Evolutionary conservation across 2,329 filamentous ascomycete genomes (phyloP).

Genomic region (Fusarium sp.): DNA sequence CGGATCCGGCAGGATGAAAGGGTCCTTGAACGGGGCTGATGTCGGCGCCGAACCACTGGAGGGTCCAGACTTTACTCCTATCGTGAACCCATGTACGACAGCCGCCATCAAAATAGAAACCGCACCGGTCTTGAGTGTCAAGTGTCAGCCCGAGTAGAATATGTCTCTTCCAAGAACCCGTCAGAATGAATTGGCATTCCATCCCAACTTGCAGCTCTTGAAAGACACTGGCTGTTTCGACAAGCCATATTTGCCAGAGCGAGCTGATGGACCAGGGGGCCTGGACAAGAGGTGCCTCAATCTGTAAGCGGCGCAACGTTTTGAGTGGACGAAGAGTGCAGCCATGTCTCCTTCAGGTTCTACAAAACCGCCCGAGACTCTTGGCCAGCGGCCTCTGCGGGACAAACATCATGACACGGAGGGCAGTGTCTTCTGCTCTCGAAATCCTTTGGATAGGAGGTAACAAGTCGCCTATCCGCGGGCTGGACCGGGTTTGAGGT

Average conservation of each 20-base stretch:
- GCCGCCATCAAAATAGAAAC: slow-evolving; percentile 16
- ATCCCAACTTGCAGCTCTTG: slow-evolving; percentile 1
- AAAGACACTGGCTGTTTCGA: slow-evolving; percentile 8
- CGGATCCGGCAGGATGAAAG: slow-evolving; percentile 30
- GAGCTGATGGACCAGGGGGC: slow-evolving; percentile 6
- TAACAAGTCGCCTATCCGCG: slow-evolving; percentile 11
- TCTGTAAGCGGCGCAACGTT: slow-evolving; percentile 18
- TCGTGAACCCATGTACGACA: slow-evolving; percentile 3
- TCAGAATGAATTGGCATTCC: slow-evolving; percentile 9
- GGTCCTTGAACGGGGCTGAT: slow-evolving; percentile 34
- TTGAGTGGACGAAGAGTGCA: slow-evolving; percentile 31
- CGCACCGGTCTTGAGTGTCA: background rate
- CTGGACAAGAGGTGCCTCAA: slow-evolving; percentile 1
- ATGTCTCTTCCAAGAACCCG: background rate
- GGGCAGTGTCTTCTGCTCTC: slow-evolving; percentile 19
- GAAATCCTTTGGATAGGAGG: background rate
- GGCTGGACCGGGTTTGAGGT: slow-evolving; percentile 7
- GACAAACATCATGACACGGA: slow-evolving; percentile 36
- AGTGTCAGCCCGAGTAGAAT: background rate
- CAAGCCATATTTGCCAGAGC: background rate
- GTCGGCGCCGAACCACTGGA: slow-evolving; percentile 27
- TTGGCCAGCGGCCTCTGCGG: slow-evolving; percentile 29
- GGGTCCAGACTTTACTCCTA: slow-evolving; percentile 37
- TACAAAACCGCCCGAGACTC: slow-evolving; percentile 27
- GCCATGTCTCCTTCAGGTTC: slow-evolving; percentile 34